Evolutionary conservation across 1,139 yeast species (phyloP).

Genomic region (Zygosaccharomyces pseudobailii): DNA sequence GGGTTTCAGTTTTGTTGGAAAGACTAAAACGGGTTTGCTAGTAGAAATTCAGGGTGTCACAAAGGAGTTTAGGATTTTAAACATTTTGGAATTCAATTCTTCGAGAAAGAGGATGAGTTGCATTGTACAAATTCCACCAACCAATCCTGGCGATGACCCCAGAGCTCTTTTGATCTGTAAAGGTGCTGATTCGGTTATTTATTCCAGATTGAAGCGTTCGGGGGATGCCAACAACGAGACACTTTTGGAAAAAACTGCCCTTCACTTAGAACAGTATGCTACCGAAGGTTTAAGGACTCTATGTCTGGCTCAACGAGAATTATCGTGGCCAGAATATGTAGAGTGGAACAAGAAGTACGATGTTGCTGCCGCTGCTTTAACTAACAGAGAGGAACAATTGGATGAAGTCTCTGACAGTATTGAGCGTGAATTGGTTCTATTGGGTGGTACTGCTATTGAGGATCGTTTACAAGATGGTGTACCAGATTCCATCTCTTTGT

Average conservation of each 20-base stretch:
- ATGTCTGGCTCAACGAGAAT: conserved; percentile 80
- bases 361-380: conserved; percentile 70
- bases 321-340: conserved; percentile 55
- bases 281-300: conserved; percentile 93
- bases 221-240: conserved; percentile 34
- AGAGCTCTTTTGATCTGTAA: conserved; percentile 65
- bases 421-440: conserved; percentile 63
- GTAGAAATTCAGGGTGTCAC: conserved; percentile 72
- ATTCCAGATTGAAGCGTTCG: conserved; percentile 54
- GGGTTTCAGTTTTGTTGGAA: conserved; percentile 75
- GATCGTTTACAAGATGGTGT: conserved; percentile 95
- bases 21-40: conserved; percentile 67
- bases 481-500: conserved; percentile 81
- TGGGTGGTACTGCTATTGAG: conserved; percentile 98
- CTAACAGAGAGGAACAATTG: conserved; percentile 70
- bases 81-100: conserved; percentile 80
- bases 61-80: conserved; percentile 67
- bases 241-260: conserved; percentile 60
- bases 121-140: conserved; percentile 57
- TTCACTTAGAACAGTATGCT: conserved; percentile 89
- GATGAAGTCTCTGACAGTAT: conserved; percentile 76
- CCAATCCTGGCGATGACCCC: conserved; percentile 41
- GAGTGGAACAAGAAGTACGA: conserved; percentile 70
- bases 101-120: conserved; percentile 97
- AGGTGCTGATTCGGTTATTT: conserved; percentile 94